Evolutionary conservation across 805 yeast species (phyloP), one percentile per base, ranked within the genome.

Genomic region (Pichia deserticola): DNA sequence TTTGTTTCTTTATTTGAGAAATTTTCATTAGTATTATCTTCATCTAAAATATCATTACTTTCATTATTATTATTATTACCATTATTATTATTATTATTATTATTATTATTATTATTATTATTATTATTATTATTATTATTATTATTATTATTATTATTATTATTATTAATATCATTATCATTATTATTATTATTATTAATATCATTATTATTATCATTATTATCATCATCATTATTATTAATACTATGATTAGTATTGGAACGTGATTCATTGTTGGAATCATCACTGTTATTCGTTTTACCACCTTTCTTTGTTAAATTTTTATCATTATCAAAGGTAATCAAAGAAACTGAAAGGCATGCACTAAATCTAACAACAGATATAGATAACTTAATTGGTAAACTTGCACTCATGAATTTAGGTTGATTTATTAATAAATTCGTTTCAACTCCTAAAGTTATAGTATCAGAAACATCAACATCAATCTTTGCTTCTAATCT

Each of bases 321-420:
- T 30, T 30, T 25, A 15, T 15, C 40, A 56, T 58, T 54, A 51
- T 63, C 61, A 13, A 62, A 68, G 36, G 76, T 72, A 30, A 84
- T 74, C 59, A 84, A 57, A 40, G 89, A 85, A 0, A 92, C 88
- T 0, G 95, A 83, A 35, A 92, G 71, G 58, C 96, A 86, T 3
- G 97, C 97, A 25, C 92, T 84, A 63, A 93, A 92, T 59, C 96
- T 74, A 5, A 90, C 95, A 32, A 93, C 81, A 0, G 97, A 86
- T 2, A 93, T 96, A 4, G 88, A 77, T 28, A 93, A 69, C 50
- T 82, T 81, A 4, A 93, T 81, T 0, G 99, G 99, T 36, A 93
- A 73, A 15, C 85, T 83, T 0, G 97, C 98, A 39, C 92, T 82
- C 55, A 83, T 72, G 0, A 95, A 84, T 54, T 84, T 78, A 1